Evolutionary conservation across 192 early-diverging fungal genomes (phyloP), one percentile per base, ranked within the genome.

Genomic region (Podila epicladia): DNA sequence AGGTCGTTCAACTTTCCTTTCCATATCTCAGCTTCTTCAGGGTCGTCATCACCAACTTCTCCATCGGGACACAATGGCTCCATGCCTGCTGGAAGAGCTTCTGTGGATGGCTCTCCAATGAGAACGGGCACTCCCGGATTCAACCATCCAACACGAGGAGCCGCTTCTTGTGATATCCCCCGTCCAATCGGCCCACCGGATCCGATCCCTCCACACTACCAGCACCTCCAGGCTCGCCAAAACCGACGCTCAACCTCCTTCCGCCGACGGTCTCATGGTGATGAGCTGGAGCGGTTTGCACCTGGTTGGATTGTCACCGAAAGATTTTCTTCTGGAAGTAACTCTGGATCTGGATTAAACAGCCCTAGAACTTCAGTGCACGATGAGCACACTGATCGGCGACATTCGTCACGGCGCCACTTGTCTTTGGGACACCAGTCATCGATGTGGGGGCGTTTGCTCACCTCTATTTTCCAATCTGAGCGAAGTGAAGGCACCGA

Each of bases 1-100:
- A 71, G 77, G 20, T 80, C 77, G 22, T 73, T 80, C 71, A 80
- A 80, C 38, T 80, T 80, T 61, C 51, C 65, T 4, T 72, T 72
- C 60, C 48, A 28, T 5, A 20, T 55, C 1, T 65, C 71, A 11
- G 8, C 62, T 11, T 53, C 68, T 29, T 9, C 71, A 59, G 55
- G 49, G 0, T 29, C 65, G 0, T 68, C 35, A 28, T 37, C 55
- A 20, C 59, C 26, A 19, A 61, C 59, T 32, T 31, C 59, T 45
- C 41, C 41, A 45, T 45, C 41, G 3, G 41, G 41, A 45, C 49
- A 65, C 0, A 45, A 49, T n/a, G 24, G 28, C 17, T 22, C 33
- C 53, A 29, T 9, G 0, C 17, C 12, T 41, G 5, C 51, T 9
- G 41, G 41, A 38, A 64, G 68, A 37, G 45, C 71, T 2, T 80